Base-by-base conservation (phyloP, 495 filamentous ascomycete genomes). In the Umbilicaria muhlenbergii region DNA sequence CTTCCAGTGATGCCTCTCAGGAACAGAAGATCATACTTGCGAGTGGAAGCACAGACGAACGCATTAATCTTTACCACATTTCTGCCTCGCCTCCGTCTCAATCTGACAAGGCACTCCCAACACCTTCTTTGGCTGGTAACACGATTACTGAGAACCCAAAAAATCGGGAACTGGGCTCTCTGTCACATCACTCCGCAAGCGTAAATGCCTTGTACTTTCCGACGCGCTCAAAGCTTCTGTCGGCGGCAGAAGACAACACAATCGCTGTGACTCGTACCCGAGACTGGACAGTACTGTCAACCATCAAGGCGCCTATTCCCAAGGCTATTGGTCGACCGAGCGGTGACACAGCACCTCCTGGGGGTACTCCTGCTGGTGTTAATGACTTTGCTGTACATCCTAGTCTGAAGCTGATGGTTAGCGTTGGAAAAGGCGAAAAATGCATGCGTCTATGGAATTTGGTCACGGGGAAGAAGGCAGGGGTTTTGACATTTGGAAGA, bases 341-440 rank as follows among this genome's bases (percentile, higher is more conserved):
- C 49, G 89, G 92, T 34, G 91, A 95, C 57, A 95, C 91, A 5
- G 86, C 86, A 1, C 78, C 76, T 12, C 66, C 76, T n/a, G 91
- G 84, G 11, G 83, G 75, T 11, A 73, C 77, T n/a, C 86, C 88
- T 2, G 70, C 78, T n/a, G 91, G 91, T 11, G 74, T 99, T 37
- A 96, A 94, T 54, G 86, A 87, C 56, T 86, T 96, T 64, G 87
- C 92, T 11, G 78, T 96, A 4, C 92, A 99, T 54, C 92, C 91
- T 3, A 87, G 81, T 61, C 83, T 87, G 73, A 96, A 95, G 65
- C 72, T 99, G 42, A 91, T 94, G 78, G 70, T 99, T 38, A 87
- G 75, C 52, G 87, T 96, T 3, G 78, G 82, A 21, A 82, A 78
- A 47, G 87, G 87, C 34, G 92, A 96, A 67, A 73, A 75, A 42